Evolutionary conservation across 192 early-diverging fungal species (phyloP).

Genomic region (Coemansia sp.): DNA sequence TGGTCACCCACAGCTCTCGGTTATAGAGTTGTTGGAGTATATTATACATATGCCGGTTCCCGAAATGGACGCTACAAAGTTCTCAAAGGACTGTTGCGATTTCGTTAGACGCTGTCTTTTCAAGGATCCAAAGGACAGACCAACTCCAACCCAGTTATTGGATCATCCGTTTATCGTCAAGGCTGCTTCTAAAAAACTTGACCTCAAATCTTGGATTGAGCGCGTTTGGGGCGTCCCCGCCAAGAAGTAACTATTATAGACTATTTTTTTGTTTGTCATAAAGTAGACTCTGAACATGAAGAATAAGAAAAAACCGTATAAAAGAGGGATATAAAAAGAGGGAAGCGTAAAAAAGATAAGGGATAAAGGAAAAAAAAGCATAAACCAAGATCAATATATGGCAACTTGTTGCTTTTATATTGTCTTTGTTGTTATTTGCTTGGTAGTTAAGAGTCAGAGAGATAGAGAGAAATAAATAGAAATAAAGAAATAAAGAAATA

Average conservation of each 20-base stretch:
- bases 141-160: conserved; percentile 68
- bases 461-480: background rate
- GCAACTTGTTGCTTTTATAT: background rate
- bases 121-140: conserved; percentile 72
- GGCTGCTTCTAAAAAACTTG: conserved; percentile 61
- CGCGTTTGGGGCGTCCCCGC: conserved; percentile 63
- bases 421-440: background rate
- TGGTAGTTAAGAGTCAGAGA: background rate
- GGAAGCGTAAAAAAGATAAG: background rate
- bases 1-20: conserved; percentile 72
- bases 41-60: conserved; percentile 92
- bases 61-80: conserved; percentile 61
- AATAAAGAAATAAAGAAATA: conserved; percentile 4
- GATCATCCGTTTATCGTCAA: conserved; percentile 70
- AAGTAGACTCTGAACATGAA: background rate
- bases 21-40: conserved; percentile 92
- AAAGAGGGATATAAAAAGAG: background rate
- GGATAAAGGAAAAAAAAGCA: background rate
- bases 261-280: background rate
- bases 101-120: conserved; percentile 63
- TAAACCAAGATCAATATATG: too few species aligned
- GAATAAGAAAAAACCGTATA: background rate
- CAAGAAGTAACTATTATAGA: conserved; percentile 2
- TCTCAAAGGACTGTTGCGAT: conserved; percentile 48
- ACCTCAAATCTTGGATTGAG: conserved; percentile 73